phyloP scores from a whole-genome alignment of 129 eudicot species.

The Daucus carota region DNA sequence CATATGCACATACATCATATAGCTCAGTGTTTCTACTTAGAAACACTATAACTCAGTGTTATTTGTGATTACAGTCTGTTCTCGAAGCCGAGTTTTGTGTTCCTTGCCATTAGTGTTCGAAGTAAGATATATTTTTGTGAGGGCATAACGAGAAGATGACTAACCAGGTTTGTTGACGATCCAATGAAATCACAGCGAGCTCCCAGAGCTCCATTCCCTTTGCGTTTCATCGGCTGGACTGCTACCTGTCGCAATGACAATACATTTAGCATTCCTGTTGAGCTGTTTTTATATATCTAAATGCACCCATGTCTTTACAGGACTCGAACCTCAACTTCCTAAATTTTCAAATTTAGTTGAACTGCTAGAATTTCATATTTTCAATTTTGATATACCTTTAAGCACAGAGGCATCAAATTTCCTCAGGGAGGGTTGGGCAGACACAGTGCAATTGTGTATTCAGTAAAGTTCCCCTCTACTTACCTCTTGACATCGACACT shows the following conservation, averaged over 20 bases:
- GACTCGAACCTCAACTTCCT: too few relatives aligned
- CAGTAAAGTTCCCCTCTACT: background rate
- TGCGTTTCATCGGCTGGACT: conserved; percentile 47
- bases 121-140: background rate
- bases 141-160: background rate
- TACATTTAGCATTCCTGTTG: background rate
- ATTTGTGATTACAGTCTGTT: background rate
- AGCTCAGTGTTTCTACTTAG: too few relatives aligned
- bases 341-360: too few relatives aligned
- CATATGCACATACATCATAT: background rate
- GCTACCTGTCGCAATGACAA: conserved; percentile 27
- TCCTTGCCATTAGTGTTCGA: too few relatives aligned
- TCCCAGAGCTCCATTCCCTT: conserved; percentile 52
- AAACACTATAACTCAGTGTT: too few relatives aligned
- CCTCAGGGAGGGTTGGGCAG: background rate
- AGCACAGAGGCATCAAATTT: background rate
- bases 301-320: too few relatives aligned
- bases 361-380: background rate
- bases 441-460: background rate
- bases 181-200: conserved; percentile 90
- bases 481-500: background rate
- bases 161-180: conserved; percentile 85
- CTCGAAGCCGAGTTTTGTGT: background rate
- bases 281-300: too few relatives aligned
- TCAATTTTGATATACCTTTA: background rate